Evolutionary conservation across 805 yeast genomes (phyloP).

Genomic region (Starmerella powellii): DNA sequence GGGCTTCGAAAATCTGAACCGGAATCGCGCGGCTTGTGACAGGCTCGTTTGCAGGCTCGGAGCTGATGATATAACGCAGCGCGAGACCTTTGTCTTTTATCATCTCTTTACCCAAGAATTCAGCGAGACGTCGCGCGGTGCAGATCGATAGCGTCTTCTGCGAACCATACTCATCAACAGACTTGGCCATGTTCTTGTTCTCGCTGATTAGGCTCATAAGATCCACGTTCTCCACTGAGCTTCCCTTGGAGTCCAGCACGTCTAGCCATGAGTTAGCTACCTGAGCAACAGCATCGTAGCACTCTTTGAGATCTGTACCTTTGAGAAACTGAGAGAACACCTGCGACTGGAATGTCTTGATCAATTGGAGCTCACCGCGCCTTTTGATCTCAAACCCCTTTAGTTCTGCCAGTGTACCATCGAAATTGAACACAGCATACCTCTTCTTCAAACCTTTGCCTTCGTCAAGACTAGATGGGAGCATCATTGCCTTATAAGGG

Average conservation of each 20-base stretch:
- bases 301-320: conserved; percentile 63
- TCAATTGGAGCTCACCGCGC: conserved; percentile 87
- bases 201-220: conserved; percentile 90
- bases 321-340: conserved; percentile 82
- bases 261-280: conserved; percentile 96
- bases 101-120: conserved; percentile 91
- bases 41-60: conserved; percentile 71
- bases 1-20: conserved; percentile 88
- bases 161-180: conserved; percentile 73
- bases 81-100: conserved; percentile 93
- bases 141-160: conserved; percentile 94
- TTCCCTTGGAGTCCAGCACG: conserved; percentile 77
- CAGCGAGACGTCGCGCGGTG: conserved; percentile 86
- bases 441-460: conserved; percentile 93
- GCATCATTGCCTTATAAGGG: conserved; percentile 92
- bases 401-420: conserved; percentile 86
- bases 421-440: conserved; percentile 92
- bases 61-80: conserved; percentile 83
- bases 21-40: conserved; percentile 95
- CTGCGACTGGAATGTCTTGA: conserved; percentile 91
- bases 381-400: conserved; percentile 95
- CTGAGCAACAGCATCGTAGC: conserved; percentile 79
- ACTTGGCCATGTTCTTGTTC: conserved; percentile 87
- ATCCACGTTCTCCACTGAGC: conserved; percentile 83
- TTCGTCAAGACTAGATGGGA: conserved; percentile 95